A percentile compares a stretch with the other conserved stretches of the same genome.
Evolutionary conservation across 2,329 filamentous ascomycete genomes (phyloP).

Genomic region (Thelonectria discophora): DNA sequence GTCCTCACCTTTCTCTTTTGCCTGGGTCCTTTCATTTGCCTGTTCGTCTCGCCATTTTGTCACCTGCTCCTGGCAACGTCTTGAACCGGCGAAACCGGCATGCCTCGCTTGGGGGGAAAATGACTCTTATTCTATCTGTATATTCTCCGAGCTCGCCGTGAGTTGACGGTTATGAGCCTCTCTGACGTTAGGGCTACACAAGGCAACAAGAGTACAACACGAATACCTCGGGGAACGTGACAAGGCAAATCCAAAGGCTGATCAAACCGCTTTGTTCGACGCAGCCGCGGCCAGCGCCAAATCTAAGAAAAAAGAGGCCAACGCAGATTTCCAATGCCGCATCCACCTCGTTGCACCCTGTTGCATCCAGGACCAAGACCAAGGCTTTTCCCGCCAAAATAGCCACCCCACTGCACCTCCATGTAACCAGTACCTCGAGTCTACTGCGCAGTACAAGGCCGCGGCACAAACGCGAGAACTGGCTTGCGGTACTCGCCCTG

Average conservation of each 20-base stretch:
- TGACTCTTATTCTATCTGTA: background rate
- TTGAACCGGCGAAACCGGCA: conserved; percentile 1
- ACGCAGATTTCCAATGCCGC: conserved; percentile 38
- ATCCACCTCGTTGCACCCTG: conserved; percentile 22
- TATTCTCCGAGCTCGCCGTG: conserved; percentile 2
- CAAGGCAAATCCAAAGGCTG: conserved; percentile 2
- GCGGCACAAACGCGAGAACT: background rate
- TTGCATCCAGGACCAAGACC: conserved; percentile 2
- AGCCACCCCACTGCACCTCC: conserved; percentile 27
- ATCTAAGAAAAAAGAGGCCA: background rate
- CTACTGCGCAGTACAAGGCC: conserved; percentile 12
- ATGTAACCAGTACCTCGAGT: background rate
- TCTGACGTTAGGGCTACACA: conserved; percentile 15
- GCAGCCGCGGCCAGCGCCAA: conserved; percentile 20
- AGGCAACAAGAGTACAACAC: background rate
- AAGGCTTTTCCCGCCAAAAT: conserved; percentile 21
- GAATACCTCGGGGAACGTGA: conserved; percentile 2
- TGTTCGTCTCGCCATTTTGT: conserved; percentile 19
- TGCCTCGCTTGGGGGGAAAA: background rate
- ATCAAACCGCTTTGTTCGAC: conserved; percentile 13
- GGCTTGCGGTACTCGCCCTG: conserved; percentile 3
- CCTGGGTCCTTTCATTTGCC: conserved; percentile 17
- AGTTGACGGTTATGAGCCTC: background rate
- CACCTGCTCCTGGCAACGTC: background rate
- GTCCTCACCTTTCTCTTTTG: conserved; percentile 15